These are phyloP conservation scores for Incumbomyces lentus DNA, from an alignment of 2,329 filamentous ascomycete species.

Conservation along the genomic window DNA sequence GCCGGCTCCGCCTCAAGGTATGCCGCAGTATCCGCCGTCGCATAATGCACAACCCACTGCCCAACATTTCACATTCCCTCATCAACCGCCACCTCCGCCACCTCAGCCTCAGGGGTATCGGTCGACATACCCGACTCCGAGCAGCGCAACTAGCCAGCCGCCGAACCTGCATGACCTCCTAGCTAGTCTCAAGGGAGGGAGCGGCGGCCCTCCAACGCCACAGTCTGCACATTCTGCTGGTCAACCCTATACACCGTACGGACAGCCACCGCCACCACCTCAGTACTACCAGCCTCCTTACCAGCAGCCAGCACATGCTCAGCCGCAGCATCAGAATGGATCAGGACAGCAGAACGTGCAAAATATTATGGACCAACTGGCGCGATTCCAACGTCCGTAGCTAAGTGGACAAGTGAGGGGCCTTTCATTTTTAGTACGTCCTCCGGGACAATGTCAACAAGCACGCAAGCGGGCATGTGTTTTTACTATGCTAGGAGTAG, in stretches of 20 bases:
- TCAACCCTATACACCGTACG: constrained; percentile 20
- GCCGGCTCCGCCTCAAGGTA: constrained; percentile 14
- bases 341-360: constrained; percentile 33
- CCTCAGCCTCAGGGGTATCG: constrained; percentile 10
- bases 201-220: constrained; percentile 1
- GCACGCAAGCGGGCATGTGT: too few species aligned
- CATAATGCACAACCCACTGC: constrained; percentile 8
- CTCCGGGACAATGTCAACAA: too few species aligned
- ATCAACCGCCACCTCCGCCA: constrained; percentile 13
- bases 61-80: constrained; percentile 11
- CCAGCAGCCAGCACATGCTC: constrained; percentile 4
- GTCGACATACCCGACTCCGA: constrained; percentile 8
- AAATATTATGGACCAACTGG: constrained; percentile 38
- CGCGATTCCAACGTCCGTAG: constrained; percentile 36
- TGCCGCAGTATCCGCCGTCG: constrained; percentile 11
- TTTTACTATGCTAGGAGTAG: too few species aligned
- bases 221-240: constrained; percentile 17
- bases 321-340: constrained; percentile 14
- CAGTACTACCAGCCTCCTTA: constrained; percentile 5
- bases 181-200: constrained; percentile 15
- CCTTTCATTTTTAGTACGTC: too few species aligned
- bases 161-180: constrained; percentile 20
- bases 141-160: constrained; percentile 1
- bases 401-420: not conserved
- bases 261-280: constrained; percentile 18